Conservation (phyloP, 495 filamentous ascomycete species). For the Tetracladium setigerum region DNA sequence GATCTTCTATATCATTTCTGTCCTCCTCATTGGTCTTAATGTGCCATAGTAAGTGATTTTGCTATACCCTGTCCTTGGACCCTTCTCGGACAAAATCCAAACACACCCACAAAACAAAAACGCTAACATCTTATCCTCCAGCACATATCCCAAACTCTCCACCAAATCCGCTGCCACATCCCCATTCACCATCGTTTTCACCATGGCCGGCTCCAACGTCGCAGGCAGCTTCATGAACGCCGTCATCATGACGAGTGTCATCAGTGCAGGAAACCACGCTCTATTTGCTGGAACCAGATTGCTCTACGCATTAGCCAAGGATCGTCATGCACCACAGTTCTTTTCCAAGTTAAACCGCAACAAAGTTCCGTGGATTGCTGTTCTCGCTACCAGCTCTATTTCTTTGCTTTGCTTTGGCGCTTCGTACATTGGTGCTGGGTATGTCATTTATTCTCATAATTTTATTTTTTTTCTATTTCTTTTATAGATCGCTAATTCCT, state of each 20-base stretch:
- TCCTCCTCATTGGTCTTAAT: conserved; percentile 54
- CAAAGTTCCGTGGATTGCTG: conserved; percentile 50
- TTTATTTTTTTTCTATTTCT: conserved; percentile 22
- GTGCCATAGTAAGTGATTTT: conserved; percentile 32
- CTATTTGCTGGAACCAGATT: conserved; percentile 56
- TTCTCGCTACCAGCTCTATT: conserved; percentile 45
- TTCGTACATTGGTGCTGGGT: conserved; percentile 51
- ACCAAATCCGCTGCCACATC: conserved; percentile 33
- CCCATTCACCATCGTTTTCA: conserved; percentile 67
- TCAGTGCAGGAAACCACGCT: conserved; percentile 59
- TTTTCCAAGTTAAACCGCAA: conserved; percentile 47
- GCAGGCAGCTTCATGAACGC: conserved; percentile 61
- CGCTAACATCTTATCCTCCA: too few species aligned
- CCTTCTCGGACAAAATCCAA: too few species aligned
- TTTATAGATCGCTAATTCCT: background rate
- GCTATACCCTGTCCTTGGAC: too few species aligned
- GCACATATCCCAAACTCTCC: conserved; percentile 35
- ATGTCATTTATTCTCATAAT: conserved; percentile 26
- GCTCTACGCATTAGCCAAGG: conserved; percentile 53
- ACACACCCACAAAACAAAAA: too few species aligned
- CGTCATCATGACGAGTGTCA: conserved; percentile 64
- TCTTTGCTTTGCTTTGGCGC: conserved; percentile 53
- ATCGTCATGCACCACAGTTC: conserved; percentile 48
- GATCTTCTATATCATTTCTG: conserved; percentile 69
- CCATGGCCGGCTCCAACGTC: conserved; percentile 53